Evolutionary conservation across 2,329 filamentous ascomycete genomes (phyloP).

Genomic region (Pleomassaria siparia): DNA sequence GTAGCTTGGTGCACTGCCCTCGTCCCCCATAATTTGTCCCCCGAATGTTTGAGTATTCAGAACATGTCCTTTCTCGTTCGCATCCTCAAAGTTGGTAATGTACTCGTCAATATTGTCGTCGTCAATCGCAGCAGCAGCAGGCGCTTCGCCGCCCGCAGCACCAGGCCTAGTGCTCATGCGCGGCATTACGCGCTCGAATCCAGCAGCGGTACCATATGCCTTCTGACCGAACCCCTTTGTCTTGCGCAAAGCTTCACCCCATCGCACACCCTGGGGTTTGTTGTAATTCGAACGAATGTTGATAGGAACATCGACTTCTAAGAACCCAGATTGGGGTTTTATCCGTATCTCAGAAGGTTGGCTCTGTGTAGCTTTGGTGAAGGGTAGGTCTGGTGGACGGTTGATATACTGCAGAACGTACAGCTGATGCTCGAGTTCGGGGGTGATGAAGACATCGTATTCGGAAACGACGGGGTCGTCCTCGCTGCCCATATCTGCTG

Average conservation of each 20-base stretch:
- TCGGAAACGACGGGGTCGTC: constrained; percentile 52
- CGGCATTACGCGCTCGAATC: constrained; percentile 44
- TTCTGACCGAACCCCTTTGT: constrained; percentile 46
- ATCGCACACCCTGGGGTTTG: constrained; percentile 76
- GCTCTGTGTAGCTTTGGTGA: constrained; percentile 55
- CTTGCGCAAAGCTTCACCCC: constrained; percentile 73
- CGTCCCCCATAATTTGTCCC: constrained; percentile 71
- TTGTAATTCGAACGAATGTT: constrained; percentile 75
- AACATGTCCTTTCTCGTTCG: constrained; percentile 69
- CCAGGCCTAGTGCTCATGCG: constrained; percentile 26
- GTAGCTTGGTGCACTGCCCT: constrained; percentile 72
- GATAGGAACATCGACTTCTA: constrained; percentile 90
- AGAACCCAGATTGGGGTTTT: constrained; percentile 78
- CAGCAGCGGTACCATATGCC: constrained; percentile 50
- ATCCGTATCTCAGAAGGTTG: constrained; percentile 74
- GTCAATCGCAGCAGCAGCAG: constrained; percentile 54
- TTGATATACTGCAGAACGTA: constrained; percentile 90
- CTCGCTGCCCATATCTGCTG: constrained; percentile 5
- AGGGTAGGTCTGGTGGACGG: constrained; percentile 65
- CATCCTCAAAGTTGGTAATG: constrained; percentile 57
- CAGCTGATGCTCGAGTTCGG: constrained; percentile 59
- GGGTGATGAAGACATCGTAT: constrained; percentile 87
- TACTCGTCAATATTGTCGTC: constrained; percentile 65
- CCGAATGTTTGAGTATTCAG: constrained; percentile 81
- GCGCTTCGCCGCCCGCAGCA: constrained; percentile 6